These are phyloP conservation scores for Chlamydomonas urium DNA, from an alignment of 139 green algal genomes.

Conservation along the genomic window DNA sequence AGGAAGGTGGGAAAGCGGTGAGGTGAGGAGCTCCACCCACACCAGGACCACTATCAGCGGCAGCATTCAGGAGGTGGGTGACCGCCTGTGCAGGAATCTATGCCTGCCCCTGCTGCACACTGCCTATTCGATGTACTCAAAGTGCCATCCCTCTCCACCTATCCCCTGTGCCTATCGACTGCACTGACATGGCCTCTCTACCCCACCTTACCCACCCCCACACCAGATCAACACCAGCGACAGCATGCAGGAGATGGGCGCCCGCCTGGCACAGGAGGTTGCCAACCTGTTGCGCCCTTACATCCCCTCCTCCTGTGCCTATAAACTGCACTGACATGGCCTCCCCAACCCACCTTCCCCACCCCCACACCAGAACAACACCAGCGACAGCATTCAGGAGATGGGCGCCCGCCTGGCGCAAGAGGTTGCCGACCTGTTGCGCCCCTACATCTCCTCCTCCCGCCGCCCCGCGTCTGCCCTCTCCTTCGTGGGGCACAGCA, in stretches of 20 bases:
- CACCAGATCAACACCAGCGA: conserved; percentile 33
- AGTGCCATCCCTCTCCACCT: too few relatives aligned
- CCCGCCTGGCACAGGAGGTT: conserved; percentile 30
- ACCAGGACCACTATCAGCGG: conserved; percentile 33
- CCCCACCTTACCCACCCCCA: background rate
- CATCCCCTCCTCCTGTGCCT: background rate
- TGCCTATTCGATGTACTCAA: too few relatives aligned
- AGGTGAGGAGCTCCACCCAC: too few relatives aligned
- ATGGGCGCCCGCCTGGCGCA: conserved; percentile 34
- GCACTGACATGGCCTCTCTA: too few relatives aligned
- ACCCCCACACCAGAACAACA: conserved; percentile 27
- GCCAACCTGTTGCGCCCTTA: conserved; percentile 28
- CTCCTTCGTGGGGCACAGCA: conserved; percentile 62
- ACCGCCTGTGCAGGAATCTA: too few relatives aligned
- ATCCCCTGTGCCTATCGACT: too few relatives aligned
- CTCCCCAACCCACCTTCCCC: background rate
- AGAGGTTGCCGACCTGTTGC: conserved; percentile 32
- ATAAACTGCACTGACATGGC: too few relatives aligned
- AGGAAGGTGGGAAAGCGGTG: too few relatives aligned
- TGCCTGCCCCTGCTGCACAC: too few relatives aligned
- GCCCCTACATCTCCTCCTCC: conserved; percentile 10
- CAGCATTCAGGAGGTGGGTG: conserved; percentile 33
- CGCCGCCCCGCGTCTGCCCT: conserved; percentile 28
- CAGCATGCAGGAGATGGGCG: conserved; percentile 34
- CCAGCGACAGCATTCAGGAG: conserved; percentile 28